These are phyloP conservation scores for Penicillium sp. DNA, from an alignment of 2,329 filamentous ascomycete genomes.

Conservation along the genomic window DNA sequence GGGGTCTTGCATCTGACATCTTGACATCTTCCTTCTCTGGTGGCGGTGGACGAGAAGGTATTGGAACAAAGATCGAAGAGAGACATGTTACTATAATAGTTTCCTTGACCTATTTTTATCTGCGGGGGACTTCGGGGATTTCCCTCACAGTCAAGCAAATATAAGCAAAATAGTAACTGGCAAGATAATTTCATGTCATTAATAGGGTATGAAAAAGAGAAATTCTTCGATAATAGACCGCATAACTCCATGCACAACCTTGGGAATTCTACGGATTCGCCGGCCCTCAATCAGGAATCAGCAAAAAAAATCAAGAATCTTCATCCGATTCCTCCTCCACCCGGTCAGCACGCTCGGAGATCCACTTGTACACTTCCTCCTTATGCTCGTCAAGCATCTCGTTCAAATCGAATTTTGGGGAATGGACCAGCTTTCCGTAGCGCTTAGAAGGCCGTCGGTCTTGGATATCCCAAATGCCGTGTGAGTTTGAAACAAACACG, in stretches of 20 bases:
- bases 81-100: not conserved
- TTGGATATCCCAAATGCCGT: slow-evolving; percentile 71
- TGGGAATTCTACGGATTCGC: not conserved
- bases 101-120: not conserved
- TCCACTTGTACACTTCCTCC: slow-evolving; percentile 49
- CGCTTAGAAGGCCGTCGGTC: slow-evolving; percentile 57
- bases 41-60: not conserved
- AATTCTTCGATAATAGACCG: not conserved
- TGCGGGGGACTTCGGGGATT: not conserved
- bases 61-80: not conserved
- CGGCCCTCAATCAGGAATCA: not conserved
- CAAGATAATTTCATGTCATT: not conserved
- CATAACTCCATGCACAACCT: not conserved
- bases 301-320: not conserved
- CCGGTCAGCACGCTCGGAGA: slow-evolving; percentile 42
- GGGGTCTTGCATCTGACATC: not conserved
- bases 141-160: not conserved
- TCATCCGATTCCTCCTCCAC: slow-evolving; percentile 30
- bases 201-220: not conserved
- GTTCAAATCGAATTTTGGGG: slow-evolving; percentile 48
- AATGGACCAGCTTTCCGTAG: slow-evolving; percentile 55
- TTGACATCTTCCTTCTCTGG: not conserved
- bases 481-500: slow-evolving; percentile 73
- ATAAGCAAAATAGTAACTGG: not conserved
- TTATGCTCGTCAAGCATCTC: slow-evolving; percentile 59